Conservation (phyloP, 441 rosid species). For the Hura crepitans region DNA sequence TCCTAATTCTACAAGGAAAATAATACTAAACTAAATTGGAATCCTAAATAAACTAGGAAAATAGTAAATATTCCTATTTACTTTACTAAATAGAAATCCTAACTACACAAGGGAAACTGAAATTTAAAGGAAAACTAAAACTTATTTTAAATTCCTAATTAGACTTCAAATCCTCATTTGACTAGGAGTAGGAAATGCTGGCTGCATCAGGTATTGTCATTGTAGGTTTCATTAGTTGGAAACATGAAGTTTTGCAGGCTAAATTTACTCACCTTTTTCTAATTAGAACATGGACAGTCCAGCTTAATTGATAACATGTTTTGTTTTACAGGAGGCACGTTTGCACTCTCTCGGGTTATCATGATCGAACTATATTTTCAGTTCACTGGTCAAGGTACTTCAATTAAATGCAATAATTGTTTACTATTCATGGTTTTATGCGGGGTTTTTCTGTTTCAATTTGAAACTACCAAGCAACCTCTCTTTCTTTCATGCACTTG, state of each 20-base stretch:
- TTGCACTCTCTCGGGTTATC: constrained; percentile 86
- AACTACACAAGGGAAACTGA: too few species aligned
- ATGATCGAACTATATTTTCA: constrained; percentile 87
- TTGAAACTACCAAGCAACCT: neutral
- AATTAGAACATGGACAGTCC: neutral
- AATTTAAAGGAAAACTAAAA: too few species aligned
- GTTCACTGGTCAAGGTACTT: constrained; percentile 91
- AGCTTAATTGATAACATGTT: constrained; percentile 15
- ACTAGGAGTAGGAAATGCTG: too few species aligned
- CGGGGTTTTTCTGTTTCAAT: neutral
- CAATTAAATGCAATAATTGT: constrained; percentile 11
- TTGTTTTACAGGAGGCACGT: constrained; percentile 65
- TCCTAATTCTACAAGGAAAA: too few species aligned
- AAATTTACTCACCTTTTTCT: neutral
- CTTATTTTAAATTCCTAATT: too few species aligned
- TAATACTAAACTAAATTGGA: too few species aligned
- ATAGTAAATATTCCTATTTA: too few species aligned
- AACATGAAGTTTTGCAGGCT: neutral
- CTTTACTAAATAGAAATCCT: too few species aligned
- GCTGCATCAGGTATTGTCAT: too few species aligned
- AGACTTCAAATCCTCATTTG: too few species aligned
- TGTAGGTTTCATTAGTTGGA: constrained; percentile 3
- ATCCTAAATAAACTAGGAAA: too few species aligned
- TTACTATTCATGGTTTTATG: constrained; percentile 3
- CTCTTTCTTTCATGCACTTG: neutral